Percentiles rank a stretch among this genome's conserved stretches.
phyloP scores from a whole-genome alignment of 805 yeast genomes.

The Allodekkera sacchari region DNA sequence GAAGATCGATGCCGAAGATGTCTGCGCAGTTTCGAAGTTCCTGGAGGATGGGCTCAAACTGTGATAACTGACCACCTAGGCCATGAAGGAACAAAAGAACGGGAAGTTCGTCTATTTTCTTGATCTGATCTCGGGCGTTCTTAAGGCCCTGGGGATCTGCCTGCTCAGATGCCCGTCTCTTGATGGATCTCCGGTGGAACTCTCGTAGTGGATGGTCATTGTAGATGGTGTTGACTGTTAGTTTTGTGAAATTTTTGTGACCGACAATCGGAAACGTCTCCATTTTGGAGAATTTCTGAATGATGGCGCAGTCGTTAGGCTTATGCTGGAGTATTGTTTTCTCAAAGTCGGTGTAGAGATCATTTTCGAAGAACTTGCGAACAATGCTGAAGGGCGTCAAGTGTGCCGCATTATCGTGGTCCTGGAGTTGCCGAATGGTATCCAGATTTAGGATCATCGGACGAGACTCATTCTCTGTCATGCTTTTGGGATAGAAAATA shows the following conservation, averaged over 20 bases:
- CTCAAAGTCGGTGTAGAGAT: slow-evolving; percentile 30
- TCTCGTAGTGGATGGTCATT: slow-evolving; percentile 44
- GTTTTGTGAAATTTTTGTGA: slow-evolving; percentile 17
- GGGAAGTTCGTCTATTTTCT: slow-evolving; percentile 43
- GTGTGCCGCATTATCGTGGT: slow-evolving; percentile 7
- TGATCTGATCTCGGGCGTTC: slow-evolving; percentile 16
- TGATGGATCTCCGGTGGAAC: slow-evolving; percentile 22
- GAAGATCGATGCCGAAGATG: slow-evolving; percentile 68
- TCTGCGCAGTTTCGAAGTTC: slow-evolving; percentile 54
- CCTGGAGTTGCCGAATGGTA: slow-evolving; percentile 12
- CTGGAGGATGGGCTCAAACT: slow-evolving; percentile 68
- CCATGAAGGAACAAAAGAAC: slow-evolving; percentile 73
- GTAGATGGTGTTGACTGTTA: slow-evolving; percentile 34
- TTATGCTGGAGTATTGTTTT: slow-evolving; percentile 30
- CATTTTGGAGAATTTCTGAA: slow-evolving; percentile 39
- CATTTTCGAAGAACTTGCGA: slow-evolving; percentile 10
- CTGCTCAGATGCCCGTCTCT: slow-evolving; percentile 5
- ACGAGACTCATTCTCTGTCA: not conserved
- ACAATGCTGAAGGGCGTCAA: slow-evolving; percentile 5
- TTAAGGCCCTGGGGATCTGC: slow-evolving; percentile 9
- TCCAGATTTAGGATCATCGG: slow-evolving; percentile 10
- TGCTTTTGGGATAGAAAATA: not conserved
- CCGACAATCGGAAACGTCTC: slow-evolving; percentile 28
- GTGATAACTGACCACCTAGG: slow-evolving; percentile 81
- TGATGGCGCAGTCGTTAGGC: slow-evolving; percentile 48